Base-by-base conservation (phyloP, 2,329 filamentous ascomycete genomes). In the Aspergillus luchuensis region DNA sequence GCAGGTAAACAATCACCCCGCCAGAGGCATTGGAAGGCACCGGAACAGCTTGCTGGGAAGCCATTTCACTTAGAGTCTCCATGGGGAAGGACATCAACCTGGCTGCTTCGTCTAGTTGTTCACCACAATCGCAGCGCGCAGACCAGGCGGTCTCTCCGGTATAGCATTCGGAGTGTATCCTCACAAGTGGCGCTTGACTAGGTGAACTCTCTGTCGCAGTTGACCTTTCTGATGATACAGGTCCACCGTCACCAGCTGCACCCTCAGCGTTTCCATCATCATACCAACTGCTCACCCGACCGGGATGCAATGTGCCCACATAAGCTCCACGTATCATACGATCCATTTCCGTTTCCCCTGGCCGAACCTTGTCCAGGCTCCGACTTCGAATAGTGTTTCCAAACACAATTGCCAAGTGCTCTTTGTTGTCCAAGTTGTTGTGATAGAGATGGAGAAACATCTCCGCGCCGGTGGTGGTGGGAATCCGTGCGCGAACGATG, bases 121-220 rank as follows among this genome's bases (percentile, higher is more conserved):
- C 95, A 59, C 95, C 95, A 75, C 95, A 99, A 79, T 99, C 95
- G 79, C 95, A 99, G 28, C 95, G 88, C 38, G 95, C 94, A 7
- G 93, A 97, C 95, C 95, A 98, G 1, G 96, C 95, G 0, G 95
- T 99, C 81, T 99, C 95, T 61, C 95, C 95, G 0, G 95, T 99
- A 77, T 99, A 99, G 79, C 95, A 99, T 78, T 99, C 95, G 3
- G 91, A 96, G 76, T 99, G 95, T 72, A 99, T 99, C 59, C 95
- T 86, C 50, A 99, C 94, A 41, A 99, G 81, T 0, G 95, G 91
- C 1, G 89, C 73, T 59, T 76, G 69, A 19, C 66, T 57, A 28
- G 60, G 59, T 52, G 49, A 63, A 39, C 51, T 66, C 6, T 62
- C 51, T 23, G 73, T 55, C n/a, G 70, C 59, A n/a, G 59, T 39